Base-by-base conservation (phyloP, 2,329 filamentous ascomycete species). In the Diplodia intermedia region DNA sequence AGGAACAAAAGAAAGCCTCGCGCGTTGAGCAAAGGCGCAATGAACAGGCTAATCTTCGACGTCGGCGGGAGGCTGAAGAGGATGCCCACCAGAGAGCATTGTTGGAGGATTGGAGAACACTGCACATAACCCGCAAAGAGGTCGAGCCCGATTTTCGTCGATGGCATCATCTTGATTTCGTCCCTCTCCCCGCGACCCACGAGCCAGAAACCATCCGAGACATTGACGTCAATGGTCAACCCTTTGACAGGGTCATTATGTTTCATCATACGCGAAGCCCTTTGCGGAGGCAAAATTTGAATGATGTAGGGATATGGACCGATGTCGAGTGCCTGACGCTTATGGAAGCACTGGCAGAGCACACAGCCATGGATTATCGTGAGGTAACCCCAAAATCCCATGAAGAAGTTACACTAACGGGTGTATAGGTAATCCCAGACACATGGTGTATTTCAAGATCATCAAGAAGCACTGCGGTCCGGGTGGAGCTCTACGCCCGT, bases 171-270 rank as follows among this genome's bases (percentile, higher is more conserved):
- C 49, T 68, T 14, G 38, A 57, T 54, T 36, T 9, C 7, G 43
- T 60, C 2, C 29, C 43, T 12, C 54, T n/a, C 11, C 54, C 65
- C 6, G 14, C 31, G 4, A 23, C 43, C 29, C 40, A 20, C 15
- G 36, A 50, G 12, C 12, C 20, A 26, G 38, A 40, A 20, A 43
- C 20, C 4, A 57, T 50, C 2, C 23, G n/a, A 1, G 56, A 79
- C 20, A 69, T 71, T 29, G 81, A 83, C 60, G 75, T 78, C 0
- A 79, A 82, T 65, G 82, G 81, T 6, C 36, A 74, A 0, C 66
- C 66, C 0, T 82, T 83, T 60, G 76, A 80, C 61, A 79, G 82
- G 5, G 53, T 80, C 1, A 71, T 77, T 1, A 67, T 79, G 5
- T 80, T 84, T 69, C 18, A 65, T 15, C 66, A 67, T 26, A 18